Evolutionary conservation across 257 asterid genomes (phyloP).

Genomic region (Dorcoceras hygrometricum): DNA sequence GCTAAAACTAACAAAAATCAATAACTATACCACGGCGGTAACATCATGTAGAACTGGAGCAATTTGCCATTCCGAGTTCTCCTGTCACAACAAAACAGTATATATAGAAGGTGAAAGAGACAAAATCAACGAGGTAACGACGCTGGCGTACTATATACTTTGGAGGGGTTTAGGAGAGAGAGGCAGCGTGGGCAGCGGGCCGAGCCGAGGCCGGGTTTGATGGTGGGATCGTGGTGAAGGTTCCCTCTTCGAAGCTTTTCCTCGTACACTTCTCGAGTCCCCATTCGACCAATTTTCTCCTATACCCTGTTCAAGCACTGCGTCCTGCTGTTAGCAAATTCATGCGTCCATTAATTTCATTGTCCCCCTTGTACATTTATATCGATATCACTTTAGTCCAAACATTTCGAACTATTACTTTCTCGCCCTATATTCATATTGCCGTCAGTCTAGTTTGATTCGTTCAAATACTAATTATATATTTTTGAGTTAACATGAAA

Average conservation of each 20-base stretch:
- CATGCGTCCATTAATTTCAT: too few relatives aligned
- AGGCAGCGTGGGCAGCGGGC: slow-evolving; percentile 85
- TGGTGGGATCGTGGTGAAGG: slow-evolving; percentile 69
- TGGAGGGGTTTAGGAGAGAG: slow-evolving; percentile 48
- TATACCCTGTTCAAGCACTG: slow-evolving; percentile 14
- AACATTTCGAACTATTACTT: too few relatives aligned
- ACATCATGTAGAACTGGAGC: slow-evolving; percentile 64
- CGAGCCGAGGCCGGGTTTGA: slow-evolving; percentile 75
- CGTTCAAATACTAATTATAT: too few relatives aligned
- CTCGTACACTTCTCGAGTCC: slow-evolving; percentile 84
- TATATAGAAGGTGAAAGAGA: slow-evolving; percentile 11
- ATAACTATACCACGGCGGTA: slow-evolving; percentile 59
- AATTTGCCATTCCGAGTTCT: slow-evolving; percentile 55
- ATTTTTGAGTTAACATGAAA: too few relatives aligned
- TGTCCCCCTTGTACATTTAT: too few relatives aligned
- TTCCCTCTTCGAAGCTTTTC: slow-evolving; percentile 67
- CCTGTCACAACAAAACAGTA: slow-evolving; percentile 28
- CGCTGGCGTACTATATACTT: slow-evolving; percentile 23
- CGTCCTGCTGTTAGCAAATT: too few relatives aligned
- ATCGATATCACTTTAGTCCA: too few relatives aligned
- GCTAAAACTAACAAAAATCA: background rate
- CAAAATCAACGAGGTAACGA: slow-evolving; percentile 29
- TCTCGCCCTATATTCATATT: too few relatives aligned
- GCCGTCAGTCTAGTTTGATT: too few relatives aligned
- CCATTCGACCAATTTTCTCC: slow-evolving; percentile 44